Conservation (phyloP, 306 rosid species). For the Lupinus albus region DNA sequence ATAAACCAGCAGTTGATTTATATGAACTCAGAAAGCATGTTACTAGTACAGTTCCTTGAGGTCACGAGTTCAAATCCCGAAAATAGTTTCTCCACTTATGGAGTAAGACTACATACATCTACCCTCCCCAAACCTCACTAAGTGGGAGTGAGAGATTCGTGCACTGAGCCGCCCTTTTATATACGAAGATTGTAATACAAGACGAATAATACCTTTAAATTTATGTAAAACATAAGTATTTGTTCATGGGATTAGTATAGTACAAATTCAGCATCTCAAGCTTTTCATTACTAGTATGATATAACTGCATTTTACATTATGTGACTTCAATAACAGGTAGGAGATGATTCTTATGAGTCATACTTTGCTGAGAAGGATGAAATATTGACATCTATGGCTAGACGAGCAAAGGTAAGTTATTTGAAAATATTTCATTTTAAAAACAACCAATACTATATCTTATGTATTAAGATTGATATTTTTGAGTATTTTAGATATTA, state of each 20-base stretch:
- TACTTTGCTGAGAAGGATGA: constrained; percentile 70
- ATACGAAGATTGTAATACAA: neutral
- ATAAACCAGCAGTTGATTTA: neutral
- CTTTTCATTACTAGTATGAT: constrained; percentile 15
- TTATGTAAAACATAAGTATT: neutral
- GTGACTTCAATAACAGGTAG: constrained; percentile 58
- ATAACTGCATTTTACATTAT: constrained; percentile 5
- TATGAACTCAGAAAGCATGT: neutral
- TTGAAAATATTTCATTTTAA: too few species aligned
- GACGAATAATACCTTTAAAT: neutral
- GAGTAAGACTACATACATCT: too few species aligned
- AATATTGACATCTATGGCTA: constrained; percentile 65
- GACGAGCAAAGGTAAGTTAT: too few species aligned
- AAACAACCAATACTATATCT: neutral
- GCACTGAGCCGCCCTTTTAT: too few species aligned
- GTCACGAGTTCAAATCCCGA: too few species aligned
- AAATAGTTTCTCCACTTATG: too few species aligned
- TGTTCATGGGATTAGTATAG: neutral
- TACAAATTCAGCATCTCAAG: neutral
- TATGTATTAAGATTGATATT: constrained; percentile 16
- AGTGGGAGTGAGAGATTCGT: too few species aligned
- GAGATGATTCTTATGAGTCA: constrained; percentile 83
- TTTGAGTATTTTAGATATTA: neutral
- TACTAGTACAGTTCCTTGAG: too few species aligned
- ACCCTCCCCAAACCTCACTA: too few species aligned